These are phyloP conservation scores for Tulasnella sp. DNA, from an alignment of 768 basidiomycete species.

Conservation along the genomic window DNA sequence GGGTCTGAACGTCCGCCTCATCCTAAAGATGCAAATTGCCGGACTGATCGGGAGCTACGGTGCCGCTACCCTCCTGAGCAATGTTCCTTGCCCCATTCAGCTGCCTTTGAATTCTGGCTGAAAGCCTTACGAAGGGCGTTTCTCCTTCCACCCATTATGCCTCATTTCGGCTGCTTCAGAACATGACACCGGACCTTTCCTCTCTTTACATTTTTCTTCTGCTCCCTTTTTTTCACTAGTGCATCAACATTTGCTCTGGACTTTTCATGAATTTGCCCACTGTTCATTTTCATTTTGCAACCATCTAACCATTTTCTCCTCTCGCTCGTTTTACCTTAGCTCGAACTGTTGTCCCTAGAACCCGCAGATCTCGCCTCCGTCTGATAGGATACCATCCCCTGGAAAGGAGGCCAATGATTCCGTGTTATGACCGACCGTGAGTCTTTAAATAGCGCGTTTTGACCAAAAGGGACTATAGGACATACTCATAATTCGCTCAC, in stretches of 20 bases:
- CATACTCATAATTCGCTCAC: neutral
- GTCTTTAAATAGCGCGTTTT: neutral
- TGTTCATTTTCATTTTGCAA: neutral
- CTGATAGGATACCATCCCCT: neutral
- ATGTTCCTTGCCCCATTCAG: constrained; percentile 68
- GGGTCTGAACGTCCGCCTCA: constrained; percentile 58
- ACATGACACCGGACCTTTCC: constrained; percentile 7
- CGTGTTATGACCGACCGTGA: neutral
- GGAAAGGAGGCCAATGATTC: neutral
- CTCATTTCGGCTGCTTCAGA: neutral
- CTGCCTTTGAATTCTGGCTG: constrained; percentile 41
- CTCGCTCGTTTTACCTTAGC: constrained; percentile 2
- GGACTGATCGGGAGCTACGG: constrained; percentile 57
- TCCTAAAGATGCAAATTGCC: constrained; percentile 62
- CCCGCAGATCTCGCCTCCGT: neutral
- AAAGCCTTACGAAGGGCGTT: neutral
- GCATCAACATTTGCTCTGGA: neutral
- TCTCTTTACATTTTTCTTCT: neutral
- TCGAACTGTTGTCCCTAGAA: neutral
- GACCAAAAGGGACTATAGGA: neutral
- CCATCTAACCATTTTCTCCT: neutral
- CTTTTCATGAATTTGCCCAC: neutral
- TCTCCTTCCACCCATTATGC: neutral
- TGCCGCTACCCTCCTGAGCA: constrained; percentile 55
- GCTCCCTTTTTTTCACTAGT: neutral